Evolutionary conservation across 2,329 filamentous ascomycete genomes (phyloP).

Genomic region (Pseudogymnoascus sp.): DNA sequence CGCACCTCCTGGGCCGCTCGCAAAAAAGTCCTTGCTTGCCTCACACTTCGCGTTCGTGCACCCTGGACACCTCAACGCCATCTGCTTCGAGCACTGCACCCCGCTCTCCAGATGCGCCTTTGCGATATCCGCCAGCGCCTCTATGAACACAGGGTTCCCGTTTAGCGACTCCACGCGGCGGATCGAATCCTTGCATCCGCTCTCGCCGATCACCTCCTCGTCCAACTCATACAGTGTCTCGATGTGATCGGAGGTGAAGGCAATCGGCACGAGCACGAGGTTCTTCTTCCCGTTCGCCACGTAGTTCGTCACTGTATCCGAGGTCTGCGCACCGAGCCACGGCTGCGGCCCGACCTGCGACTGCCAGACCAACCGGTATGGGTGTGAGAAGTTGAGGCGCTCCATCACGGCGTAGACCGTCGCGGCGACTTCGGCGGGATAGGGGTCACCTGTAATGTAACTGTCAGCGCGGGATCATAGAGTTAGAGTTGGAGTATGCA

Average conservation of each 20-base stretch:
- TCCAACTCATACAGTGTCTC: slow-evolving; percentile 94
- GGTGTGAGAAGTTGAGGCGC: slow-evolving; percentile 75
- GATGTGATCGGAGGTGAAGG: slow-evolving; percentile 98
- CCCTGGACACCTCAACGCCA: slow-evolving; percentile 84
- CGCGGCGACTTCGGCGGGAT: slow-evolving; percentile 89
- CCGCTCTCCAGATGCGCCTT: slow-evolving; percentile 67
- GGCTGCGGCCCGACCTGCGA: slow-evolving; percentile 93
- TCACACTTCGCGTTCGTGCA: slow-evolving; percentile 84
- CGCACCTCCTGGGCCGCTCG: neutral
- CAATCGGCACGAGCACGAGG: slow-evolving; percentile 84
- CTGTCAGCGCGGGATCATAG: neutral
- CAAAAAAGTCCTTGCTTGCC: slow-evolving; percentile 63
- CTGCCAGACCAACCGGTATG: slow-evolving; percentile 93
- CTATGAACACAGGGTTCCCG: slow-evolving; percentile 81
- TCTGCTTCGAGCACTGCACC: slow-evolving; percentile 63
- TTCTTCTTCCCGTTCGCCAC: slow-evolving; percentile 88
- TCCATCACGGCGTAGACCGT: slow-evolving; percentile 98
- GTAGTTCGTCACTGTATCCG: slow-evolving; percentile 78
- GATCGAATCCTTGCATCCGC: slow-evolving; percentile 65
- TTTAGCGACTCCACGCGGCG: slow-evolving; percentile 91
- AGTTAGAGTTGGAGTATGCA: slow-evolving; percentile 12
- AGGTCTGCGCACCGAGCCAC: slow-evolving; percentile 92
- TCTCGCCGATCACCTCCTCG: slow-evolving; percentile 88
- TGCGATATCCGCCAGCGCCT: slow-evolving; percentile 80
- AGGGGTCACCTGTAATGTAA: slow-evolving; percentile 65